Evolutionary conservation across 495 filamentous ascomycete species (phyloP).

Genomic region (Daldinia grandis): DNA sequence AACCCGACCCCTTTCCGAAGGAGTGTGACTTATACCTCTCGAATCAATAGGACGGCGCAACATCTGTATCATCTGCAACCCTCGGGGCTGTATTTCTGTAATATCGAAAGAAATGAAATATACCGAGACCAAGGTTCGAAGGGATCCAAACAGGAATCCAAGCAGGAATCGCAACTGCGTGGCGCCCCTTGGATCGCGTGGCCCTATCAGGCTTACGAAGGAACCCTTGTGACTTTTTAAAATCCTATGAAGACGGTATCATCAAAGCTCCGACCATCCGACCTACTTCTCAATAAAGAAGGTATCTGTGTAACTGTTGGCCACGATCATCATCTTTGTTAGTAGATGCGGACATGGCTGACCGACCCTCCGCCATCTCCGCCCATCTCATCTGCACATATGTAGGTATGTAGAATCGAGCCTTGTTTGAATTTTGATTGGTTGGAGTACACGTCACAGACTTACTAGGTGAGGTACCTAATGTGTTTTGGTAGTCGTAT

Average conservation of each 20-base stretch:
- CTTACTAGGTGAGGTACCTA: too few relatives aligned
- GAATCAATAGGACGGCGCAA: neutral
- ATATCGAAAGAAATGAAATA: neutral
- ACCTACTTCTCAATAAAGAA: neutral
- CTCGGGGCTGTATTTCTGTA: constrained; percentile 1
- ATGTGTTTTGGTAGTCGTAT: too few relatives aligned
- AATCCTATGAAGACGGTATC: neutral
- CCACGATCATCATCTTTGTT: neutral
- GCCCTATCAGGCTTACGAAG: neutral
- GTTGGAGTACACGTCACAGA: neutral
- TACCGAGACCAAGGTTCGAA: neutral
- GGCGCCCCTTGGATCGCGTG: neutral
- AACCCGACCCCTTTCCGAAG: neutral
- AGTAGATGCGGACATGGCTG: neutral
- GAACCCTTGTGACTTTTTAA: neutral
- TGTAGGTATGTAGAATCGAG: neutral
- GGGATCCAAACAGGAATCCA: neutral
- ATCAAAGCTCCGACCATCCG: constrained; percentile 1
- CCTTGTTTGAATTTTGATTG: neutral
- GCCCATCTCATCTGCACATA: neutral
- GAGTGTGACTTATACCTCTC: neutral
- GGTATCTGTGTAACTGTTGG: neutral
- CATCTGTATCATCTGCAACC: neutral
- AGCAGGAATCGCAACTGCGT: neutral
- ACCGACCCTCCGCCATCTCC: constrained; percentile 6